Conservation (phyloP, 805 yeast species). For the Nakazawaea holstii region DNA sequence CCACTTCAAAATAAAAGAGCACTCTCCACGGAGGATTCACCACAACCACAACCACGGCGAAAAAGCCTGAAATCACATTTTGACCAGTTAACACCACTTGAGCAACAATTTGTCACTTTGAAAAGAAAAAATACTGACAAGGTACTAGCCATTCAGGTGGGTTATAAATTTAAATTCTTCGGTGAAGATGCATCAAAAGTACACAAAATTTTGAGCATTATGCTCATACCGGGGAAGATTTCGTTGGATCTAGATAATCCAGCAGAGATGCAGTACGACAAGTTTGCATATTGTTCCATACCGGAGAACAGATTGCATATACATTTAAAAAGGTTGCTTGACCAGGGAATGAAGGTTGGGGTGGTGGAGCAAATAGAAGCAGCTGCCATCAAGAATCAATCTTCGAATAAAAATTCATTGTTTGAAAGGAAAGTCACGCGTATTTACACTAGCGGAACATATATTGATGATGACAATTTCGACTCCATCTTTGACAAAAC, state of each 20-base stretch:
- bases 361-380: constrained; percentile 83
- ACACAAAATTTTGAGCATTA: constrained; percentile 59
- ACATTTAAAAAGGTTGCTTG: constrained; percentile 69
- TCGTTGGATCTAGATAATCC: constrained; percentile 45
- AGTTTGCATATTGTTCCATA: constrained; percentile 79
- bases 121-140: constrained; percentile 60
- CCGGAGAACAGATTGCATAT: constrained; percentile 73
- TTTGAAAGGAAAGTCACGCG: constrained; percentile 66
- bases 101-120: constrained; percentile 66
- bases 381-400: constrained; percentile 58
- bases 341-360: constrained; percentile 75
- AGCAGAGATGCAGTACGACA: constrained; percentile 43
- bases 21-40: no score
- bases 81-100: constrained; percentile 62
- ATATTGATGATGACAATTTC: constrained; percentile 52
- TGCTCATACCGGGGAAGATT: constrained; percentile 66
- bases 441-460: constrained; percentile 80
- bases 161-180: constrained; percentile 84
- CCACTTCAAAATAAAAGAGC: no score
- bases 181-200: constrained; percentile 80
- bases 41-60: constrained; percentile 2
- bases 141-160: constrained; percentile 78
- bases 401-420: constrained; percentile 47
- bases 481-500: constrained; percentile 19
- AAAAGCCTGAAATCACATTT: constrained; percentile 9